These are phyloP conservation scores for Schizopora paradoxa DNA, from an alignment of 1,284 basidiomycete genomes.

Conservation along the genomic window DNA sequence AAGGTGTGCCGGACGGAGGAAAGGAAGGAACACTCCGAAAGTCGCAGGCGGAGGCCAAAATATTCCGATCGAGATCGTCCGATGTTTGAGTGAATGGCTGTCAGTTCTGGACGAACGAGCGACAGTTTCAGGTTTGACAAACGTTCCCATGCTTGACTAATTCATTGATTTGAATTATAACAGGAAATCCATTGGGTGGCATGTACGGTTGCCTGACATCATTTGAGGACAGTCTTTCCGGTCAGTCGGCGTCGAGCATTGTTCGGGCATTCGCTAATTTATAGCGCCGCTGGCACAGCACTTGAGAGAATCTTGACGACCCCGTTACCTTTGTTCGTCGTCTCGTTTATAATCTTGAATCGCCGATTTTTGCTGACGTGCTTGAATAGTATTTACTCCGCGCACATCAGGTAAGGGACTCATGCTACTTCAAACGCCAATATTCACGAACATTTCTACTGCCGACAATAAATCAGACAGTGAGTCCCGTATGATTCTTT, in stretches of 20 bases:
- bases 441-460: background rate
- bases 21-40: constrained; percentile 31
- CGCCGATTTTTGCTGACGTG: constrained; percentile 4
- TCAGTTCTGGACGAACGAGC: constrained; percentile 51
- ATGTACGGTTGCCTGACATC: constrained; percentile 44
- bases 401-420: constrained; percentile 44
- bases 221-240: constrained; percentile 49
- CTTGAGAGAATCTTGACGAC: constrained; percentile 58
- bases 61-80: constrained; percentile 47
- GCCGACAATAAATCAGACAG: too few relatives aligned
- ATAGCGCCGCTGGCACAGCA: constrained; percentile 26
- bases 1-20: background rate
- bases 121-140: constrained; percentile 42
- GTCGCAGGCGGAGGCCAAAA: constrained; percentile 39
- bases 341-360: background rate
- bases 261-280: background rate
- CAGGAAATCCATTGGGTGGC: constrained; percentile 44
- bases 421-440: background rate
- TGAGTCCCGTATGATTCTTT: constrained; percentile 21
- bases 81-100: constrained; percentile 53
- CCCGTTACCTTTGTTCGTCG: constrained; percentile 55
- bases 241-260: constrained; percentile 33
- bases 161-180: constrained; percentile 4
- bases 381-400: constrained; percentile 49
- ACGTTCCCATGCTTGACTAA: background rate